Evolutionary conservation across 495 filamentous ascomycete genomes (phyloP).

Genomic region (Penicillium pancosmium): DNA sequence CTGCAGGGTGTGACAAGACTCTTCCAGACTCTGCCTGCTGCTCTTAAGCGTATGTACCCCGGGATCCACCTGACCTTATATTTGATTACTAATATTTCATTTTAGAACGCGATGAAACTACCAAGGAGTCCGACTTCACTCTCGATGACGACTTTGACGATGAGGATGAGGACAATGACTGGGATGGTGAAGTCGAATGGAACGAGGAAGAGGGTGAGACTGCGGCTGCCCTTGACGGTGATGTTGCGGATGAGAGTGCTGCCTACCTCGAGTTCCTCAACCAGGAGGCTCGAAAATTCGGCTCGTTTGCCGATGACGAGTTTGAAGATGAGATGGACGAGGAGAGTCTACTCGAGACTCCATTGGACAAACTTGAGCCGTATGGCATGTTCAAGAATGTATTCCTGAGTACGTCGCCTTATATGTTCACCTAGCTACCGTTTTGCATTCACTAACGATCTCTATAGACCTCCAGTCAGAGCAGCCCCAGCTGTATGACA

Average conservation of each 20-base stretch:
- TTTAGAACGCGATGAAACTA: constrained; percentile 84
- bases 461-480: constrained; percentile 78
- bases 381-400: constrained; percentile 84
- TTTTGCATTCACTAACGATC: constrained; percentile 21
- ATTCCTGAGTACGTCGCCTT: constrained; percentile 71
- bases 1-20: constrained; percentile 87
- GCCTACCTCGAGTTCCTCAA: constrained; percentile 96
- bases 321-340: constrained; percentile 86
- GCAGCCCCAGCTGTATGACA: constrained; percentile 86
- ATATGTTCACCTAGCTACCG: background rate
- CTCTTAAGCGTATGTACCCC: constrained; percentile 70
- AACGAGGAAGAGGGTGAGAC: constrained; percentile 64
- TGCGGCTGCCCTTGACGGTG: constrained; percentile 56
- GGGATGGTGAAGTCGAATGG: constrained; percentile 69
- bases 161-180: constrained; percentile 70
- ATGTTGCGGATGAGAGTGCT: constrained; percentile 84
- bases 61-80: background rate
- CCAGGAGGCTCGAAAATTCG: constrained; percentile 87
- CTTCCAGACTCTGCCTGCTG: constrained; percentile 88
- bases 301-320: constrained; percentile 67
- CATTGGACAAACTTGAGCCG: constrained; percentile 91
- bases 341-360: constrained; percentile 87
- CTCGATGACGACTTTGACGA: constrained; percentile 76
- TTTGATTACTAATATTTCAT: constrained; percentile 21
- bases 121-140: constrained; percentile 82